Percentiles rank a stretch among this genome's conserved stretches.
Conservation (phyloP, 2,329 filamentous ascomycete genomes). For the Endocalyx cinctus region DNA sequence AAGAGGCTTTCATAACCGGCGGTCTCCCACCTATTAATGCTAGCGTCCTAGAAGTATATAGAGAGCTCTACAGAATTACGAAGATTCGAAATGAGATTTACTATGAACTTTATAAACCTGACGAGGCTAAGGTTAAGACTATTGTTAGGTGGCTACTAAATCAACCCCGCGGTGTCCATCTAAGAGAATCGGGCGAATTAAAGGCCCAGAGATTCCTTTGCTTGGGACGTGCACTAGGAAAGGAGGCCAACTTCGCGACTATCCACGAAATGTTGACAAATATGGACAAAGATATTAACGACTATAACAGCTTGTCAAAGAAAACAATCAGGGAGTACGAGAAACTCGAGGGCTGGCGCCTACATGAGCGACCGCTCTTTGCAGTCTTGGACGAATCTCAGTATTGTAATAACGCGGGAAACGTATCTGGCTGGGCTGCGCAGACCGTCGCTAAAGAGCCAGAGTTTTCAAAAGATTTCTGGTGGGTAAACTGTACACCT, state of each 20-base stretch:
- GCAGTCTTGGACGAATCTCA: conserved; percentile 17
- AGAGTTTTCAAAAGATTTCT: conserved; percentile 5
- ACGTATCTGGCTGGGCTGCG: conserved; percentile 10
- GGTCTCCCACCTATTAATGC: conserved; percentile 58
- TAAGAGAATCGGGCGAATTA: conserved; percentile 37
- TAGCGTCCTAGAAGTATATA: conserved; percentile 38
- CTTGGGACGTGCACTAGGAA: conserved; percentile 59
- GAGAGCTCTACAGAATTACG: conserved; percentile 56
- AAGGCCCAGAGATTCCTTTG: conserved; percentile 57
- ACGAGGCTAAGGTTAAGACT: conserved; percentile 53
- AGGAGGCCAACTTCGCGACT: background rate
- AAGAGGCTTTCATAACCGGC: conserved; percentile 61
- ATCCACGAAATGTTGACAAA: too few relatives aligned
- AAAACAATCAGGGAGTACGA: conserved; percentile 16
- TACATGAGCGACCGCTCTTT: conserved; percentile 17
- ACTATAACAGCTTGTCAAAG: too few relatives aligned
- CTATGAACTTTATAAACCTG: conserved; percentile 62
- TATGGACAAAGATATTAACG: too few relatives aligned
- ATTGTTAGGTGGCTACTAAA: conserved; percentile 14
- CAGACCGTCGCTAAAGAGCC: conserved; percentile 1
- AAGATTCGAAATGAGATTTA: conserved; percentile 57
- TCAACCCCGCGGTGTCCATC: too few relatives aligned
- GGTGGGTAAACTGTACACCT: too few relatives aligned
- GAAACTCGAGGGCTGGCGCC: conserved; percentile 5
- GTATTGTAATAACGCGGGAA: conserved; percentile 6